A percentile compares a stretch with the other conserved stretches of the same genome.
Evolutionary conservation across 495 filamentous ascomycete species (phyloP).

Genomic region (Xylaria flabelliformis): DNA sequence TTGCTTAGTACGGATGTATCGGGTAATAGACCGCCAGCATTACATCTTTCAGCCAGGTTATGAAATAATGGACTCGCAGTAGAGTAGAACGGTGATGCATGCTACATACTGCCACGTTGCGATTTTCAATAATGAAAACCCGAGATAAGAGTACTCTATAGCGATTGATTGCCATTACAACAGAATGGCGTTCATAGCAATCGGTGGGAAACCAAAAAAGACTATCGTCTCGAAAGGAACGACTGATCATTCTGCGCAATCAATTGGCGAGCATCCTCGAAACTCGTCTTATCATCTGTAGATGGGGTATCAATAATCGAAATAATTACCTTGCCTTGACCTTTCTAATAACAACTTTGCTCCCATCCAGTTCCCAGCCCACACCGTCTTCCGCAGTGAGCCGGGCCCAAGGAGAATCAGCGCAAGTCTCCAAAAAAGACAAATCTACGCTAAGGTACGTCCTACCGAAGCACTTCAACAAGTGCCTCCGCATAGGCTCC

Average conservation of each 20-base stretch:
- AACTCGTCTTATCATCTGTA: conserved; percentile 14
- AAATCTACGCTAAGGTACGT: conserved; percentile 77
- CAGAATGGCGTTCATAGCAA: background rate
- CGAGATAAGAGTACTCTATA: background rate
- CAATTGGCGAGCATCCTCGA: background rate
- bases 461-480: conserved; percentile 83
- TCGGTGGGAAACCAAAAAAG: background rate
- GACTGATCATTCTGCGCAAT: background rate
- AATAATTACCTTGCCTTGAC: conserved; percentile 43
- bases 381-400: conserved; percentile 69
- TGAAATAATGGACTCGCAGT: background rate
- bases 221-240: background rate
- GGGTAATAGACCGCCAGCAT: background rate
- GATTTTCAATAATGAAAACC: background rate
- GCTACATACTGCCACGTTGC: background rate
- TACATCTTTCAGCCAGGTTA: too few species aligned
- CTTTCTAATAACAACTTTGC: conserved; percentile 73
- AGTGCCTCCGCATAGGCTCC: conserved; percentile 68
- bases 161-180: background rate
- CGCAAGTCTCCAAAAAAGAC: conserved; percentile 67
- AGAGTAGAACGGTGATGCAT: background rate
- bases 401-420: conserved; percentile 69
- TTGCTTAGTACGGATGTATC: background rate
- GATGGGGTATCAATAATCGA: conserved; percentile 39
- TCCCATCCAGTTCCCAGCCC: conserved; percentile 77